Conservation (phyloP, 2,329 filamentous ascomycete genomes). For the Saccharata proteae region DNA sequence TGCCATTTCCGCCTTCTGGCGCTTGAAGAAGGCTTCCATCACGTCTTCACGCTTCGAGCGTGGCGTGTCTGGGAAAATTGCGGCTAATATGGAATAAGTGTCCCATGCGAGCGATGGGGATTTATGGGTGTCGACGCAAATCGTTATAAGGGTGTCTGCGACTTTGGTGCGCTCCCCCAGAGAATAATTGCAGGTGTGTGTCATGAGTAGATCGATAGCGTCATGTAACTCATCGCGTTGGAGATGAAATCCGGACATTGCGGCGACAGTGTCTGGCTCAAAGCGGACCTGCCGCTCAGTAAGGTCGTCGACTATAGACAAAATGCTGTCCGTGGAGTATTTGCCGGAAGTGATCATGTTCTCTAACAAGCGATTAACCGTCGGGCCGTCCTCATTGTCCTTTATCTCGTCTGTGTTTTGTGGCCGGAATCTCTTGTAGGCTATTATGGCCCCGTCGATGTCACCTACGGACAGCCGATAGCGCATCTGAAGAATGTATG, state of each 20-base stretch:
- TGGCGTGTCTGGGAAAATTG: conserved; percentile 52
- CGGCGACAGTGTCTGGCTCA: conserved; percentile 61
- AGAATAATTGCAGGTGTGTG: conserved; percentile 59
- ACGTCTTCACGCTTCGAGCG: conserved; percentile 53
- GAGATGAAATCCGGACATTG: conserved; percentile 62
- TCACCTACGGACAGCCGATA: conserved; percentile 65
- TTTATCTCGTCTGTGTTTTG: conserved; percentile 43
- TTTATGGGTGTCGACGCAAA: conserved; percentile 53
- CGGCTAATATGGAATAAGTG: conserved; percentile 44
- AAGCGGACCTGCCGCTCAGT: conserved; percentile 58
- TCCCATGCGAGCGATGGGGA: conserved; percentile 54
- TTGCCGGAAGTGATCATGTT: conserved; percentile 50
- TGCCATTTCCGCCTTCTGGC: conserved; percentile 72
- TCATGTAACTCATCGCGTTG: conserved; percentile 65
- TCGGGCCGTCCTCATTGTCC: conserved; percentile 44
- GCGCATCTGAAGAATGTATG: conserved; percentile 62
- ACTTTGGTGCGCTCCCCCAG: conserved; percentile 56
- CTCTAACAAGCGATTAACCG: conserved; percentile 61
- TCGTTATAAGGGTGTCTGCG: conserved; percentile 52
- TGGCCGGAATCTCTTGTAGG: conserved; percentile 54
- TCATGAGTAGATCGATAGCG: conserved; percentile 68
- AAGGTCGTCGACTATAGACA: conserved; percentile 60
- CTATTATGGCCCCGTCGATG: conserved; percentile 53
- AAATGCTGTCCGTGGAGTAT: conserved; percentile 57
- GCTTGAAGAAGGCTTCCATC: conserved; percentile 72